These are phyloP conservation scores for Erodium texanum DNA, from an alignment of 441 rosid genomes.

Conservation along the genomic window DNA sequence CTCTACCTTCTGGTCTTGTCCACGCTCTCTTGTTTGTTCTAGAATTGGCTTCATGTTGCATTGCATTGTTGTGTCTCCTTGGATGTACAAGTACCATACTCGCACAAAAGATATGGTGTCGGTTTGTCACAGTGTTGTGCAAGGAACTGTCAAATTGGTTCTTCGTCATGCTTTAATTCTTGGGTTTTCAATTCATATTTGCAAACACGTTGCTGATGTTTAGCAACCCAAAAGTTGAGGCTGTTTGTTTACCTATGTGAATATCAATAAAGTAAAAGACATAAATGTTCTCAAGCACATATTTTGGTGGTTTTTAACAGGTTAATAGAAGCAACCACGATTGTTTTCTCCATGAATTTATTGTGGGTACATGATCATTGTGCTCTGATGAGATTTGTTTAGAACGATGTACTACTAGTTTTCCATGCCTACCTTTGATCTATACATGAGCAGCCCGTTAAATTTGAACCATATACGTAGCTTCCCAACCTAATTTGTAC, in stretches of 20 bases:
- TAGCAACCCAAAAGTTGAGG: slow-evolving; percentile 69
- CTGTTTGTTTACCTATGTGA: slow-evolving; percentile 66
- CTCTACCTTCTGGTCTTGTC: slow-evolving; percentile 67
- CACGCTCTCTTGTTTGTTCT: slow-evolving; percentile 58
- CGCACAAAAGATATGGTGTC: slow-evolving; percentile 59
- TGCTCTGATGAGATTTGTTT: slow-evolving; percentile 8
- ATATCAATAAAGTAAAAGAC: slow-evolving; percentile 55
- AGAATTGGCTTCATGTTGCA: slow-evolving; percentile 80
- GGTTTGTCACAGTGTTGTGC: slow-evolving; percentile 58
- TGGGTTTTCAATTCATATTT: slow-evolving; percentile 79
- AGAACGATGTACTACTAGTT: too few relatives aligned
- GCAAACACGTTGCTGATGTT: slow-evolving; percentile 89
- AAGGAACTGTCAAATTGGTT: slow-evolving; percentile 42
- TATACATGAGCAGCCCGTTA: too few relatives aligned
- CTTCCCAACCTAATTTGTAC: too few relatives aligned
- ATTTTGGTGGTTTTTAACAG: slow-evolving; percentile 25
- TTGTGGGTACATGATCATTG: slow-evolving; percentile 27
- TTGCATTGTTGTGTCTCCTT: slow-evolving; percentile 80
- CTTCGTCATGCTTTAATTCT: slow-evolving; percentile 65
- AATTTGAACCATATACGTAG: too few relatives aligned
- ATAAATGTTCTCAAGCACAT: background rate
- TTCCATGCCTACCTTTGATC: too few relatives aligned
- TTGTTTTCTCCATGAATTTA: slow-evolving; percentile 12
- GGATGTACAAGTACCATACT: slow-evolving; percentile 91
- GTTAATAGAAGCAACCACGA: slow-evolving; percentile 17